Evolutionary conservation across 73 alveolate species (phyloP).

Genomic region (Uronychia setigera): DNA sequence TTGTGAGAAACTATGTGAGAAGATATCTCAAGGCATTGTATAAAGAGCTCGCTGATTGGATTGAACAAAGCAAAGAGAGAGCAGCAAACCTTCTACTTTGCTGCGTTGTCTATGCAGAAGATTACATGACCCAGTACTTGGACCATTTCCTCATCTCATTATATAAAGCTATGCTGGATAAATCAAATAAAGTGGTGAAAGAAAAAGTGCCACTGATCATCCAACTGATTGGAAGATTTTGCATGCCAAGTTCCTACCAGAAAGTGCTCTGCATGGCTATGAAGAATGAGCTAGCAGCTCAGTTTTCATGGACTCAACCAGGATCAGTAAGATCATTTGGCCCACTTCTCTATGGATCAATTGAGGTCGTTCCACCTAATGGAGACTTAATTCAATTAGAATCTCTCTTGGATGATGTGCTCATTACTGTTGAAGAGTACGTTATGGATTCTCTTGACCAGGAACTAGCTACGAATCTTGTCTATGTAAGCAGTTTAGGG

Average conservation of each 20-base stretch:
- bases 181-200: slow-evolving; percentile 31
- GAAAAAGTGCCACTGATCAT: slow-evolving; percentile 26
- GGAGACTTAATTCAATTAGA: slow-evolving; percentile 28
- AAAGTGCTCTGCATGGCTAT: slow-evolving; percentile 30
- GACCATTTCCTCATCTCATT: slow-evolving; percentile 76
- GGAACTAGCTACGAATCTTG: slow-evolving; percentile 44
- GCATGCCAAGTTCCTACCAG: slow-evolving; percentile 43
- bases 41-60: slow-evolving; percentile 93
- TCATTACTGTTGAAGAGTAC: slow-evolving; percentile 23
- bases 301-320: slow-evolving; percentile 39
- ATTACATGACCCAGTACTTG: slow-evolving; percentile 89
- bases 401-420: slow-evolving; percentile 1
- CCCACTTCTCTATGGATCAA: slow-evolving; percentile 36
- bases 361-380: slow-evolving; percentile 42
- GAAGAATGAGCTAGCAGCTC: slow-evolving; percentile 34
- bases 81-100: slow-evolving; percentile 84
- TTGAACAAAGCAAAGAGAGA: slow-evolving; percentile 83
- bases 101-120: slow-evolving; percentile 92
- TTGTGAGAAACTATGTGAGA: slow-evolving; percentile 84
- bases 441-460: slow-evolving; percentile 47
- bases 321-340: slow-evolving; percentile 63
- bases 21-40: slow-evolving; percentile 92
- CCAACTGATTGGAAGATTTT: slow-evolving; percentile 49
- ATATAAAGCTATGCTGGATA: slow-evolving; percentile 55
- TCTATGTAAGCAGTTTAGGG: slow-evolving; percentile 1